Evolutionary conservation across 306 rosid species (phyloP).

Genomic region (Fragaria ananassa): DNA sequence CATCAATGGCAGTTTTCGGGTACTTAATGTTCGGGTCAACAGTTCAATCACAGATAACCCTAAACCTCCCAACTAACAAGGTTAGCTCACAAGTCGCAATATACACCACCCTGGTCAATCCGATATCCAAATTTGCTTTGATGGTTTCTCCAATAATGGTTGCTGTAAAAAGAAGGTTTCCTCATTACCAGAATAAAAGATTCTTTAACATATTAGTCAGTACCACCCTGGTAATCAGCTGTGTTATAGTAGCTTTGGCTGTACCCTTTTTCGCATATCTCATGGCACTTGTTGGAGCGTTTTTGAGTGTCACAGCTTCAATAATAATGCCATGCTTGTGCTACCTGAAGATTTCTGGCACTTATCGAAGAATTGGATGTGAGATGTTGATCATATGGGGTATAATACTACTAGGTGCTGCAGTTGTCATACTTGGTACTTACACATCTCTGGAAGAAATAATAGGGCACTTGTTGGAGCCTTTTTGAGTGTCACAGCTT

Average conservation of each 20-base stretch:
- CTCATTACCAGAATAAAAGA: slow-evolving; percentile 33
- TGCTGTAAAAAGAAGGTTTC: slow-evolving; percentile 47
- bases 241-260: slow-evolving; percentile 43
- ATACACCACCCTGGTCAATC: slow-evolving; percentile 23
- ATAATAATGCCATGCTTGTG: slow-evolving; percentile 64
- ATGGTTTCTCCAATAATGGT: slow-evolving; percentile 58
- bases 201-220: slow-evolving; percentile 28
- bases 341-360: slow-evolving; percentile 58
- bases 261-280: slow-evolving; percentile 58
- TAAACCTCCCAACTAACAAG: slow-evolving; percentile 8
- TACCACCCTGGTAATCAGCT: slow-evolving; percentile 45
- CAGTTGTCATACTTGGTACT: slow-evolving; percentile 44
- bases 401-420: slow-evolving; percentile 34
- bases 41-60: slow-evolving; percentile 37
- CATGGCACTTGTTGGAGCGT: slow-evolving; percentile 72
- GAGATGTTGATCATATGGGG: slow-evolving; percentile 34
- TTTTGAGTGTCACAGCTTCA: slow-evolving; percentile 55
- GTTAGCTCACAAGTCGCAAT: slow-evolving; percentile 22
- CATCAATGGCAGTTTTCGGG: slow-evolving; percentile 66
- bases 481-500: slow-evolving; percentile 50
- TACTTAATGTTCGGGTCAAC: slow-evolving; percentile 66
- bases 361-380: slow-evolving; percentile 23
- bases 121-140: slow-evolving; percentile 57
- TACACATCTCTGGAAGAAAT: slow-evolving; percentile 41
- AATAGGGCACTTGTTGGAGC: slow-evolving; percentile 52